Conservation (phyloP, 2,329 filamentous ascomycete species). For the Thermothelomyces thermophilus region DNA sequence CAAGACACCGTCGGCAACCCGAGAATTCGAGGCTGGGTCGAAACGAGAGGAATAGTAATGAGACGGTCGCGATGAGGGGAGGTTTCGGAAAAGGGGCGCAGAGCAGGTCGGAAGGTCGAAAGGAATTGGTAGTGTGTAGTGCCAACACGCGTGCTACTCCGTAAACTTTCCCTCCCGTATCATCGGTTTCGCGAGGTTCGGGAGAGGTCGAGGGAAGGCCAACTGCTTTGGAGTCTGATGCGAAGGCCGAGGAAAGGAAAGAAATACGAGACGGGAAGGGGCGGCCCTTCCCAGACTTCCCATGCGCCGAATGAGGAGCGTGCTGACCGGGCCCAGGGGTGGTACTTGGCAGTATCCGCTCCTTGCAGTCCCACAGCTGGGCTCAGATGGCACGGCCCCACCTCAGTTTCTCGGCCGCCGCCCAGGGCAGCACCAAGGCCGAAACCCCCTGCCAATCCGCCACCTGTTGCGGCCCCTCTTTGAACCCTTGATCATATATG, state of each 20-base stretch:
- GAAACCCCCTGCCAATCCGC: neutral
- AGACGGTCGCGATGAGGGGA: neutral
- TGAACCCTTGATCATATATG: constrained; percentile 15
- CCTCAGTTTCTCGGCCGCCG: neutral
- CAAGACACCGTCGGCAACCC: neutral
- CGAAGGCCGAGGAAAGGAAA: constrained; percentile 16
- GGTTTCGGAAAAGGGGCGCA: neutral
- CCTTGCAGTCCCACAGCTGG: neutral
- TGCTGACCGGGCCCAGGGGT: constrained; percentile 6
- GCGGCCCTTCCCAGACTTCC: constrained; percentile 17
- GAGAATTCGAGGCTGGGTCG: neutral
- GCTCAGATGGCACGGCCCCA: constrained; percentile 5
- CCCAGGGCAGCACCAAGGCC: constrained; percentile 2
- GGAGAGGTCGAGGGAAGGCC: constrained; percentile 12
- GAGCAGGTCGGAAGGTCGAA: constrained; percentile 5
- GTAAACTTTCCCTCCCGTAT: constrained; percentile 1
- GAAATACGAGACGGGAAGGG: constrained; percentile 27
- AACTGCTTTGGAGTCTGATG: constrained; percentile 1
- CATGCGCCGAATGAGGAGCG: constrained; percentile 23
- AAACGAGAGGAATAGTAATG: neutral
- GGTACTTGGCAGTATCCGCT: constrained; percentile 9
- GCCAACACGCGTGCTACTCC: constrained; percentile 4
- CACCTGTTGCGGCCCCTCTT: constrained; percentile 7
- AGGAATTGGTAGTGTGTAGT: constrained; percentile 3
- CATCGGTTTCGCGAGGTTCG: constrained; percentile 4